Base-by-base conservation (phyloP, 495 filamentous ascomycete genomes). In the Letharia columbiana region DNA sequence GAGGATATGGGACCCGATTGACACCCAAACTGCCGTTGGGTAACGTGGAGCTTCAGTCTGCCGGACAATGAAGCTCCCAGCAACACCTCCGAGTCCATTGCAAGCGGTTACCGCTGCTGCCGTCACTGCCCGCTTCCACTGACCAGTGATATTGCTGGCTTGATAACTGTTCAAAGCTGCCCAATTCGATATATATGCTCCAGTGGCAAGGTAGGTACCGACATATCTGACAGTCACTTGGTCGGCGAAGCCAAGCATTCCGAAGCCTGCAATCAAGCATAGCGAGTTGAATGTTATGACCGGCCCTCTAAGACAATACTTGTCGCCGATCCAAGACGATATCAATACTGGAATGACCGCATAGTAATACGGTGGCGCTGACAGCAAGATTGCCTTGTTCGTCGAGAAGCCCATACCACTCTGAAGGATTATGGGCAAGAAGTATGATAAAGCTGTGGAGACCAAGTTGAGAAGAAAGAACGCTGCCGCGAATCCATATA, bases 131-230 rank as follows among this genome's bases (percentile, higher is more conserved):
- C 89, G 79, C 74, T 91, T 91, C 89, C 90, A 92, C 70, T 91
- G 89, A 2, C 81, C 85, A 13, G 82, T 82, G 39, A 90, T 83
- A 71, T 91, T 91, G 70, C 86, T 89, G 4, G 85, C 83, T 69
- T 89, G 86, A 68, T 88, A 92, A 0, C 88, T 84, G 69, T 84
- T 89, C 62, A 92, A 75, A 4, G 88, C 89, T 0, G 89, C 88
- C 89, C 89, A 92, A 67, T 92, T 92, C 5, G 83, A 85, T 6
- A 92, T 81, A 68, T 91, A 92, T 0, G 89, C 88, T 0, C 89
- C 89, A 0, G 89, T 91, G 0, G 89, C 86, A 3, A 92, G 81
- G 72, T 85, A 91, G 0, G 86, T 87, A 4, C 89, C 89, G 31
- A 90, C 77, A 69, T 91, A 92, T 31, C 89, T 82, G 15, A 88